Percentiles rank a stretch among this genome's conserved stretches.
phyloP scores from a whole-genome alignment of 108 stramenopile species.

The Craspedostauros australis region DNA sequence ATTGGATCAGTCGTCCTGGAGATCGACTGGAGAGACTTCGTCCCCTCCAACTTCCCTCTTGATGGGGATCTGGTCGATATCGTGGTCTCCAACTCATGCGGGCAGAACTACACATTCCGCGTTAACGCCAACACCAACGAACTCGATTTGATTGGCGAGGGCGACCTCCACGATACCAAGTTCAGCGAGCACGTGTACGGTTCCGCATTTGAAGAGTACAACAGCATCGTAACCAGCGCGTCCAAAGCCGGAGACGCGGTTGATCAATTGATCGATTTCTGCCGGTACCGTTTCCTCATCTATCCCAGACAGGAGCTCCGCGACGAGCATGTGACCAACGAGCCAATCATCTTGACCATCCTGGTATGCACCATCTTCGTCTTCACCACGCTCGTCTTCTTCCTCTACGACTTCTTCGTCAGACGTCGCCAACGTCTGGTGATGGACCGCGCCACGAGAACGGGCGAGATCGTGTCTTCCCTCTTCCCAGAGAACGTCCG shows the following conservation, averaged over 20 bases:
- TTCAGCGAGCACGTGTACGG: not conserved
- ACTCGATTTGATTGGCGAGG: conserved; percentile 1
- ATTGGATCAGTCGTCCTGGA: not conserved
- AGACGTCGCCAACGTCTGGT: not conserved
- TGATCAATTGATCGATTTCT: too few relatives aligned
- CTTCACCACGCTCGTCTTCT: not conserved
- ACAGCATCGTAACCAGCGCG: not conserved
- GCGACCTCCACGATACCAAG: conserved; percentile 2
- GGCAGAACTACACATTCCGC: not conserved
- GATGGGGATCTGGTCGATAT: not conserved
- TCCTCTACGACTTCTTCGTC: not conserved
- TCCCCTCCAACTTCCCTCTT: not conserved
- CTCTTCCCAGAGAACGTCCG: conserved; percentile 13
- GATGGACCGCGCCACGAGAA: not conserved
- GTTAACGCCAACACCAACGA: not conserved
- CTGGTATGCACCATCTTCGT: not conserved
- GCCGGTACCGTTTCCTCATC: too few relatives aligned
- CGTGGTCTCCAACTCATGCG: conserved; percentile 1
- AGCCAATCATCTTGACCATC: not conserved
- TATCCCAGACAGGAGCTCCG: too few relatives aligned
- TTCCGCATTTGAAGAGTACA: not conserved
- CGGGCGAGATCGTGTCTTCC: conserved; percentile 3
- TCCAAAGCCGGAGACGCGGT: too few relatives aligned
- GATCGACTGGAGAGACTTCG: not conserved
- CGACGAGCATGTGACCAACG: too few relatives aligned